phyloP scores from a whole-genome alignment of 139 green algal genomes.

The Coccomyxa sp. region DNA sequence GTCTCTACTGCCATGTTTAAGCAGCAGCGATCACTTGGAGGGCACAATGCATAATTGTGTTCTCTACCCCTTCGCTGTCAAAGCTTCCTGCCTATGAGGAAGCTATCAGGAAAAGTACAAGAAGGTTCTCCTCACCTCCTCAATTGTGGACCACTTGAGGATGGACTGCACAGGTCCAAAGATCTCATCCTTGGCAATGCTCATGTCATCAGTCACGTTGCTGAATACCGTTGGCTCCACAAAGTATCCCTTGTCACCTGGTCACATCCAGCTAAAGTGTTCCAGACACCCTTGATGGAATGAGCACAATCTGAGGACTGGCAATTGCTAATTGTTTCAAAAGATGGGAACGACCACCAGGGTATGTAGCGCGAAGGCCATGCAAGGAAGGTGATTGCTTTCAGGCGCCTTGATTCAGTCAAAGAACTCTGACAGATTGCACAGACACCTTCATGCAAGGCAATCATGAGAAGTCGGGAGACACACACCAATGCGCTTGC shows the following conservation, averaged over 20 bases:
- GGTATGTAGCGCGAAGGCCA: no score
- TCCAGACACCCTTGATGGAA: background rate
- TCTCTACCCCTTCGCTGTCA: background rate
- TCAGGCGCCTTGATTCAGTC: no score
- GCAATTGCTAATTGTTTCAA: no score
- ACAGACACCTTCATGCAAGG: no score
- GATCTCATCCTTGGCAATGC: slow-evolving; percentile 28
- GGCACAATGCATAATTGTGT: background rate
- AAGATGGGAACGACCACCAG: no score
- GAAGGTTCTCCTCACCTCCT: slow-evolving; percentile 43
- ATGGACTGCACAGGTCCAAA: slow-evolving; percentile 48
- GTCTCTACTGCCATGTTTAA: no score
- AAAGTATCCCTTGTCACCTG: slow-evolving; percentile 55
- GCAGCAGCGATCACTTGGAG: background rate
- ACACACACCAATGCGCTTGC: slow-evolving; percentile 25
- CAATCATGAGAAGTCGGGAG: no score
- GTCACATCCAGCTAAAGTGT: background rate
- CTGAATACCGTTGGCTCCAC: slow-evolving; percentile 71
- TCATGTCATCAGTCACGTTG: slow-evolving; percentile 42
- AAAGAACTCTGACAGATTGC: no score
- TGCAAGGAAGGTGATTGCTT: no score
- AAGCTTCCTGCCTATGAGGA: background rate
- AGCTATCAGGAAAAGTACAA: background rate
- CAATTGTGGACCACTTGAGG: slow-evolving; percentile 56
- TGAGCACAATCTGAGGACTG: no score